phyloP scores from a whole-genome alignment of 129 eudicot genomes.

The Pseudognaphalium luteoalbum region DNA sequence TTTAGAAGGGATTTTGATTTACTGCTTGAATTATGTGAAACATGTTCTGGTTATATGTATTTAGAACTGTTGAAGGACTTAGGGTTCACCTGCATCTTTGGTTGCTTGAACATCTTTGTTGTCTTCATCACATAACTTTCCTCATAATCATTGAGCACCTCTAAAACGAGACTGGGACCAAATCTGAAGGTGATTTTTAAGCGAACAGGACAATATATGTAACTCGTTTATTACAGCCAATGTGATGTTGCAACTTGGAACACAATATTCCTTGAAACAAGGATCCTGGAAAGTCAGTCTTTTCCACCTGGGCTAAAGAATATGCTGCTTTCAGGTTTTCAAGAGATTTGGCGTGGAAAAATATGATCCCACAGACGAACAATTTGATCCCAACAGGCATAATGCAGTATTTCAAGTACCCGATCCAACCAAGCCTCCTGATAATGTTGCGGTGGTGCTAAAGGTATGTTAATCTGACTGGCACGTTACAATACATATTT shows the following conservation, averaged over 20 bases:
- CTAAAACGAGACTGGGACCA: not conserved
- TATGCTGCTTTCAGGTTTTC: conserved; percentile 52
- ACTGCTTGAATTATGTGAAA: not conserved
- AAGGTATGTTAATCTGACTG: conserved; percentile 49
- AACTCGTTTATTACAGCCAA: not conserved
- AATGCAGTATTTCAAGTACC: conserved; percentile 82
- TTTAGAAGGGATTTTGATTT: not conserved
- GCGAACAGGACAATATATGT: not conserved
- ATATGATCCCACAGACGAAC: conserved; percentile 64
- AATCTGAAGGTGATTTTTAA: not conserved
- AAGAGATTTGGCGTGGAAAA: conserved; percentile 76
- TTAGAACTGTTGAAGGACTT: not conserved
- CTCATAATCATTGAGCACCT: not conserved
- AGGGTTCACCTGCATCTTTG: not conserved
- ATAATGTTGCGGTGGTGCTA: conserved; percentile 65
- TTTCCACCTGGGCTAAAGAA: not conserved
- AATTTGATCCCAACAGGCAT: conserved; percentile 79
- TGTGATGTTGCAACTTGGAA: not conserved
- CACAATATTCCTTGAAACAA: not conserved
- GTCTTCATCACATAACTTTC: not conserved
- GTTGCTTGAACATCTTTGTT: not conserved
- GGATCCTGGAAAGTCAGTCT: not conserved
- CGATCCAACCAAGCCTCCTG: conserved; percentile 65
- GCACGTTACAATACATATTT: not conserved
- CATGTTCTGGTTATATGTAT: not conserved